Conservation (phyloP, 2,329 filamentous ascomycete species). For the Colletotrichum nymphaeae region DNA sequence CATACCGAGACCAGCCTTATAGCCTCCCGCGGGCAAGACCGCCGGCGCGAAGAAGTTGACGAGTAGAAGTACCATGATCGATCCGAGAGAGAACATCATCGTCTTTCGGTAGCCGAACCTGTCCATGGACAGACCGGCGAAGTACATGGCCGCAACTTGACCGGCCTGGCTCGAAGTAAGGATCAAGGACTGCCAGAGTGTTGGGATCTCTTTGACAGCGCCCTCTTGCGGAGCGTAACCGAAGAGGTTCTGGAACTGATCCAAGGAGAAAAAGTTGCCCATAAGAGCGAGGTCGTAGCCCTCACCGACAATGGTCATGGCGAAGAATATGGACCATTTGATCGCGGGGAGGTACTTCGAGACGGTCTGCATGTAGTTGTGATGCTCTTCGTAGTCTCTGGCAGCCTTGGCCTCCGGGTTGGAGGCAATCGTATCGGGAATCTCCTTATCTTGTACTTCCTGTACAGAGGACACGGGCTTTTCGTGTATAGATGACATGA, state of each 20-base stretch:
- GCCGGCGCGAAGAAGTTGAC: constrained; percentile 26
- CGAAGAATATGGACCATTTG: constrained; percentile 35
- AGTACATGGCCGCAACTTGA: constrained; percentile 20
- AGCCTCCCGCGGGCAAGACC: constrained; percentile 50
- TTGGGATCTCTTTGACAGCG: constrained; percentile 49
- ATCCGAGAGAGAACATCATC: constrained; percentile 11
- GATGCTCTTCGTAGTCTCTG: constrained; percentile 14
- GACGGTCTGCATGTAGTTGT: constrained; percentile 2
- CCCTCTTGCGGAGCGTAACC: constrained; percentile 37
- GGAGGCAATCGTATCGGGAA: constrained; percentile 4
- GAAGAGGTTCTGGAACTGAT: constrained; percentile 43
- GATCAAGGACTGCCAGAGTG: constrained; percentile 53
- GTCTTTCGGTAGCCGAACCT: constrained; percentile 28
- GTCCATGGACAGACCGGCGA: constrained; percentile 14
- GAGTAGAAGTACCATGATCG: constrained; percentile 19
- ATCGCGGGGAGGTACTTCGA: constrained; percentile 19
- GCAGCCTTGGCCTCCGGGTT: constrained; percentile 7
- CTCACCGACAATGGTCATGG: constrained; percentile 36
- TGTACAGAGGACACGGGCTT: neutral
- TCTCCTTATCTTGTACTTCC: neutral
- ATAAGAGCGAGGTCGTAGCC: constrained; percentile 48
- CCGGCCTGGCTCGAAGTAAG: constrained; percentile 10
- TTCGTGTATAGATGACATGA: neutral
- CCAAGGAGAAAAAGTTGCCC: constrained; percentile 47
- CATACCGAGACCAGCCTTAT: constrained; percentile 42